phyloP scores from a whole-genome alignment of 768 basidiomycete species.

The Collybiopsis confluens region DNA sequence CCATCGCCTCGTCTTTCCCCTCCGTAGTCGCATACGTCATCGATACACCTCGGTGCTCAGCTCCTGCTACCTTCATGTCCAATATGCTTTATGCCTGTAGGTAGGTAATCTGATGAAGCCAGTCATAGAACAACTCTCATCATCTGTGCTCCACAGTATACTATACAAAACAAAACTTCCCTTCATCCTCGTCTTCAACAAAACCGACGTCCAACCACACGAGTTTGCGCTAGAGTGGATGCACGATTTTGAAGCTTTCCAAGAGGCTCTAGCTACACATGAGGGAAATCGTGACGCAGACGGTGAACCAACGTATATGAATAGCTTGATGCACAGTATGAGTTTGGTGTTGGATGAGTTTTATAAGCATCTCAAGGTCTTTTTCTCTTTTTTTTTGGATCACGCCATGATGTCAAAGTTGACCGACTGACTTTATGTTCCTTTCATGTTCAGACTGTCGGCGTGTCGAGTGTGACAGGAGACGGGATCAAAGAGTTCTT shows the following conservation, averaged over 20 bases:
- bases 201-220: slow-evolving; percentile 89
- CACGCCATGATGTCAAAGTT: no score
- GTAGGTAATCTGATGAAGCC: slow-evolving; percentile 37
- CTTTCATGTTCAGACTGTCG: slow-evolving; percentile 63
- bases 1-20: slow-evolving; percentile 88
- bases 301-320: slow-evolving; percentile 96
- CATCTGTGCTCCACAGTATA: slow-evolving; percentile 52
- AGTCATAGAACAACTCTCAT: not conserved
- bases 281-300: slow-evolving; percentile 65
- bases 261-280: slow-evolving; percentile 76
- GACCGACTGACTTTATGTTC: not conserved
- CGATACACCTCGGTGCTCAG: slow-evolving; percentile 91
- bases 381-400: slow-evolving; percentile 15
- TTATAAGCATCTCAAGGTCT: slow-evolving; percentile 90
- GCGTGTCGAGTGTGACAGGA: slow-evolving; percentile 96
- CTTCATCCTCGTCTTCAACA: slow-evolving; percentile 98
- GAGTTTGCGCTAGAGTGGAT: slow-evolving; percentile 97
- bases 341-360: slow-evolving; percentile 97
- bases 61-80: slow-evolving; percentile 98
- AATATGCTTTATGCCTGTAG: slow-evolving; percentile 99
- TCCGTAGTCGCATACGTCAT: slow-evolving; percentile 96
- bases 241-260: slow-evolving; percentile 95
- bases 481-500: slow-evolving; percentile 91
- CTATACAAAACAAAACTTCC: slow-evolving; percentile 97
- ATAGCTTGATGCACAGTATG: slow-evolving; percentile 98